Conservation (phyloP, 225 moss, liverwort and hornwort species). For the Sphagnum contortum region DNA sequence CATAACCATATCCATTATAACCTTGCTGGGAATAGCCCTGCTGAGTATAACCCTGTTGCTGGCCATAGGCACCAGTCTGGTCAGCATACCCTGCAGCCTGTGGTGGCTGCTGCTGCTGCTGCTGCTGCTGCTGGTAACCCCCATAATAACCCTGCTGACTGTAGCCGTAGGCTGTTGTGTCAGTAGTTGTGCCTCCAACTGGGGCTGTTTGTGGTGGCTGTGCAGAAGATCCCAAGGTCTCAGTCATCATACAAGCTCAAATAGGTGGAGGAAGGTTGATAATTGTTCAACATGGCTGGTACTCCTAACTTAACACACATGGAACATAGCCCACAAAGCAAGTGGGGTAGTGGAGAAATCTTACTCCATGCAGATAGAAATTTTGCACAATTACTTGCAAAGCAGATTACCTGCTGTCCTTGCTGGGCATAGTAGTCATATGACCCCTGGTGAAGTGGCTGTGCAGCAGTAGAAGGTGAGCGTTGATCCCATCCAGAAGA, state of each 20-base stretch:
- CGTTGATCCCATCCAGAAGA: slow-evolving; percentile 92
- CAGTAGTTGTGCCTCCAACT: slow-evolving; percentile 46
- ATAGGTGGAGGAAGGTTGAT: no score
- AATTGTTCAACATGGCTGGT: no score
- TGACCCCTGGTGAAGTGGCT: slow-evolving; percentile 71
- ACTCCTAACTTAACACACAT: no score
- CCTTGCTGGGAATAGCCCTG: slow-evolving; percentile 89
- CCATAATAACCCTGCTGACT: slow-evolving; percentile 81
- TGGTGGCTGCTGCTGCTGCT: slow-evolving; percentile 21
- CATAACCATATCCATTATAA: slow-evolving; percentile 44
- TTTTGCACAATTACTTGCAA: no score
- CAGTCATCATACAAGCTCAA: no score
- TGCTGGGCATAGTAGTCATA: slow-evolving; percentile 96
- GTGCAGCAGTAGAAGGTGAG: slow-evolving; percentile 76
- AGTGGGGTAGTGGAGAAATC: no score
- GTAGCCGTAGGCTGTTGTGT: slow-evolving; percentile 78
- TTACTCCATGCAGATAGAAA: no score
- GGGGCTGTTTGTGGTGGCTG: slow-evolving; percentile 55
- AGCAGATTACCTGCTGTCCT: slow-evolving; percentile 50
- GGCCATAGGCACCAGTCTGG: slow-evolving; percentile 61
- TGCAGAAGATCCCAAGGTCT: no score
- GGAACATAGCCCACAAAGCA: no score
- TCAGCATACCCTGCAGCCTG: slow-evolving; percentile 62
- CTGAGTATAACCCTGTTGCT: slow-evolving; percentile 55
- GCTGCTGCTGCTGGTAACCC: slow-evolving; percentile 71